phyloP scores from a whole-genome alignment of 306 rosid genomes.

The Alnus glutinosa region DNA sequence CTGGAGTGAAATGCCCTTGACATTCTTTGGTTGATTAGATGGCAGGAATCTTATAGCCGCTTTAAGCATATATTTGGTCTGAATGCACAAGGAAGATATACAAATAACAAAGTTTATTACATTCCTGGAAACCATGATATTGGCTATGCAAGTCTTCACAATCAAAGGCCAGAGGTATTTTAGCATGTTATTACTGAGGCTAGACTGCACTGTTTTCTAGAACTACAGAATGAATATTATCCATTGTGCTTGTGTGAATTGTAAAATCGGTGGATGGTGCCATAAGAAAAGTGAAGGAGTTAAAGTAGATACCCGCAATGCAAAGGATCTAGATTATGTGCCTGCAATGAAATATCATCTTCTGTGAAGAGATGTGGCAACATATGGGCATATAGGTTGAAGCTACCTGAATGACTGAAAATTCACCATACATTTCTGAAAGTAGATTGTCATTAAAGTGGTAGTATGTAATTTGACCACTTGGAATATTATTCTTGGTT shows the following conservation, averaged over 20 bases:
- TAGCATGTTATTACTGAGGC: conserved; percentile 12
- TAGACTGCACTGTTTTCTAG: conserved; percentile 20
- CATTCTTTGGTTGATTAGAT: conserved; percentile 49
- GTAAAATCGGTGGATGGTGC: neutral
- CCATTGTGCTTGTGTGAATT: conserved; percentile 2
- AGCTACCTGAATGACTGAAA: too few species aligned
- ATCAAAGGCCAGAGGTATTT: conserved; percentile 58
- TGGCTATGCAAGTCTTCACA: conserved; percentile 61
- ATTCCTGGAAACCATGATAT: conserved; percentile 85
- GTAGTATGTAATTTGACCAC: neutral
- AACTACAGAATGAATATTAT: neutral
- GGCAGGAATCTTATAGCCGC: conserved; percentile 73
- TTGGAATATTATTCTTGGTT: conserved; percentile 3
- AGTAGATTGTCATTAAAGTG: neutral
- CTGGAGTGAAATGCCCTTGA: conserved; percentile 28
- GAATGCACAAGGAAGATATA: conserved; percentile 46
- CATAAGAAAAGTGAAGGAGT: conserved; percentile 13
- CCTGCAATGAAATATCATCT: neutral
- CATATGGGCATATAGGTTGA: too few species aligned
- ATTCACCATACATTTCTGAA: neutral
- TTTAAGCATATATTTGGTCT: conserved; percentile 64
- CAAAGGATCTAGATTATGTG: neutral
- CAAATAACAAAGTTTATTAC: conserved; percentile 47
- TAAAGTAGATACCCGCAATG: neutral
- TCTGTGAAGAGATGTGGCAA: neutral